phyloP scores from a whole-genome alignment of 176 grass and related monocot genomes.

The Zea luxurians region DNA sequence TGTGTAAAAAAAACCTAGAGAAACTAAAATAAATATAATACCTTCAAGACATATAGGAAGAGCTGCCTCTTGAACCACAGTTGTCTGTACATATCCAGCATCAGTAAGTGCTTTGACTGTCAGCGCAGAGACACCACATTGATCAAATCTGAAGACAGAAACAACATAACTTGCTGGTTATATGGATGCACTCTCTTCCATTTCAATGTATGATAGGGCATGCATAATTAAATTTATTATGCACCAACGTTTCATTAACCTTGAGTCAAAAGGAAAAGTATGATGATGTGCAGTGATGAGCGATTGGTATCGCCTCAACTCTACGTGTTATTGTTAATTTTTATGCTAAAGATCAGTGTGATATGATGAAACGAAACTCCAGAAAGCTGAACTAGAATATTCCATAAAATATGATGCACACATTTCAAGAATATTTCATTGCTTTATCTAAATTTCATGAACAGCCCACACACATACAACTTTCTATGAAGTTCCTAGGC shows the following conservation, averaged over 20 bases:
- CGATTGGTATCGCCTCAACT: background rate
- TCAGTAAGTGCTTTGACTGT: conserved; percentile 80
- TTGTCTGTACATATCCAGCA: conserved; percentile 81
- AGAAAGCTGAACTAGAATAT: background rate
- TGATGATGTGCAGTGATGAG: background rate
- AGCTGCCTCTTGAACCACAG: conserved; percentile 80
- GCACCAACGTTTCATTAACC: conserved; percentile 19
- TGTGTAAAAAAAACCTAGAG: background rate
- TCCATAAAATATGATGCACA: conserved; percentile 5
- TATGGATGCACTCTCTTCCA: conserved; percentile 12
- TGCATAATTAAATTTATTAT: conserved; percentile 17
- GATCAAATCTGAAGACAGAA: conserved; percentile 46
- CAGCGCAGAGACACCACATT: conserved; percentile 54
- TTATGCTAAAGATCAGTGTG: conserved; percentile 1
- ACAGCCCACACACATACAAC: background rate
- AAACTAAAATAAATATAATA: conserved; percentile 37
- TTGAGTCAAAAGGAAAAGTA: background rate
- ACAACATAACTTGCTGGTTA: background rate
- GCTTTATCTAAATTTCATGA: background rate
- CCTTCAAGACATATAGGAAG: conserved; percentile 87
- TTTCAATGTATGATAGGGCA: background rate
- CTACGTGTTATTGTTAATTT: conserved; percentile 3
- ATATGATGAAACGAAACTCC: conserved; percentile 5
- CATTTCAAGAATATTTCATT: conserved; percentile 8
- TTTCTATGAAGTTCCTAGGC: conserved; percentile 1